Conservation (phyloP, 2,329 filamentous ascomycete genomes). For the Stagonosporopsis cucurbitacearum region DNA sequence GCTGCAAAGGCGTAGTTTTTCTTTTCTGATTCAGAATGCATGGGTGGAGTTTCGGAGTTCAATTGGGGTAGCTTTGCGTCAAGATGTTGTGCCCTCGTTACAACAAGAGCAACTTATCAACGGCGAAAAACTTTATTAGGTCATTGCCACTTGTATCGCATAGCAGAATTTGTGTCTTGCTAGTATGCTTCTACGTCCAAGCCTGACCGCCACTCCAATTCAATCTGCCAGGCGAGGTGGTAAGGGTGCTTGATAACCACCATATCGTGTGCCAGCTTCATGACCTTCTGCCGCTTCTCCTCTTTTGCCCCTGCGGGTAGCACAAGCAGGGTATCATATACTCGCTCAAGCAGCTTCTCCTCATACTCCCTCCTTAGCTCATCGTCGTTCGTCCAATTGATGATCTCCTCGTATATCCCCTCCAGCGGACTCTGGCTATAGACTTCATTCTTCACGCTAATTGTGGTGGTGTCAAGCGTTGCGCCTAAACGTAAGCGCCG, state of each 20-base stretch:
- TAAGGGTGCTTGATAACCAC: constrained; percentile 94
- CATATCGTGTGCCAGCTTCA: constrained; percentile 85
- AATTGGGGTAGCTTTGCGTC: not conserved
- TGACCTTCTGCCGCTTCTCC: constrained; percentile 73
- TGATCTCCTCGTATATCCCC: constrained; percentile 78
- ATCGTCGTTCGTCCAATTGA: constrained; percentile 90
- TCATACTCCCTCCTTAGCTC: constrained; percentile 83
- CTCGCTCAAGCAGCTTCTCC: constrained; percentile 84
- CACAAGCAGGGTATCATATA: constrained; percentile 77
- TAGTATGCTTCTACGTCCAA: constrained; percentile 41
- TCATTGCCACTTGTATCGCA: not conserved
- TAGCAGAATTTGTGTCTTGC: not conserved
- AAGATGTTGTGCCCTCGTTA: not conserved
- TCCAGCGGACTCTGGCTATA: constrained; percentile 78
- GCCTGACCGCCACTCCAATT: constrained; percentile 79
- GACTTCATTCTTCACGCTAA: constrained; percentile 87
- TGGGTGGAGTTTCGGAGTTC: constrained; percentile 26
- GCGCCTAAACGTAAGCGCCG: constrained; percentile 87
- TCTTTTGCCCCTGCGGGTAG: constrained; percentile 71
- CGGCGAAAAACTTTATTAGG: not conserved
- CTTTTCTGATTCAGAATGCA: constrained; percentile 1
- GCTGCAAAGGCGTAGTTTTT: constrained; percentile 19
- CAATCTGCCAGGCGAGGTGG: constrained; percentile 87
- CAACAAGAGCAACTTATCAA: not conserved
- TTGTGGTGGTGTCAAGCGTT: constrained; percentile 79